phyloP scores from a whole-genome alignment of 2,329 filamentous ascomycete species.

The Aspergillus pseudoglaucus region DNA sequence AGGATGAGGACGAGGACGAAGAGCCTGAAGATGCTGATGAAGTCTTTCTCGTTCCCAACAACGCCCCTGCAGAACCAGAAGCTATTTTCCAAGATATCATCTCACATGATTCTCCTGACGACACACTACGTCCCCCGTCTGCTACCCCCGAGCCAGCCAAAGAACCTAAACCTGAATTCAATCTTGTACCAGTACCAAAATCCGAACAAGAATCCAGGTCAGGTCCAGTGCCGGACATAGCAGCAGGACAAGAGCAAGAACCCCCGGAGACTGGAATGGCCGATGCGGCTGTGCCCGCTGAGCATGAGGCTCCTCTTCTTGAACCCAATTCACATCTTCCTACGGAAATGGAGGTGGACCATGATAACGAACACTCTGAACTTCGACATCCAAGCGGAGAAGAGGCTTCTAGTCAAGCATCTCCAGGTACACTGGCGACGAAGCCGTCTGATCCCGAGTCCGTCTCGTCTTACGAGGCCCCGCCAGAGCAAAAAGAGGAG shows the following conservation, averaged over 20 bases:
- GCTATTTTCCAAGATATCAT: background rate
- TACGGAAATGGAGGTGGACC: conserved; percentile 10
- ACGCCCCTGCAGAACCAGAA: background rate
- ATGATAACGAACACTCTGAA: conserved; percentile 11
- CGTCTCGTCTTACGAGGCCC: conserved; percentile 34
- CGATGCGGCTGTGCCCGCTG: background rate
- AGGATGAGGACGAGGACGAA: conserved; percentile 17
- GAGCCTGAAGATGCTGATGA: conserved; percentile 27
- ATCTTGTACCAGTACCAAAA: too few species aligned
- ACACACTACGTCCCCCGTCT: conserved; percentile 2
- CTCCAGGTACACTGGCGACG: conserved; percentile 37
- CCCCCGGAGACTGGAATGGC: background rate
- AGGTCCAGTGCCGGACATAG: too few species aligned
- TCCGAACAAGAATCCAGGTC: too few species aligned
- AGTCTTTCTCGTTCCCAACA: conserved; percentile 28
- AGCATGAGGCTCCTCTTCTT: conserved; percentile 3
- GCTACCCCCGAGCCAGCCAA: background rate
- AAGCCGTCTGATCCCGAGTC: conserved; percentile 42
- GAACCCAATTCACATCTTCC: conserved; percentile 6
- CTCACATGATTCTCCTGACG: conserved; percentile 8
- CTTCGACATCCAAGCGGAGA: conserved; percentile 22
- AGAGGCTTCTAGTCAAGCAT: conserved; percentile 33
- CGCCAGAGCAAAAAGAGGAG: conserved; percentile 17
- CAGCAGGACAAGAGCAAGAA: background rate
- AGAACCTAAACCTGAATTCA: background rate